Evolutionary conservation across 257 asterid genomes (phyloP).

Genomic region (Linaria vulgaris): DNA sequence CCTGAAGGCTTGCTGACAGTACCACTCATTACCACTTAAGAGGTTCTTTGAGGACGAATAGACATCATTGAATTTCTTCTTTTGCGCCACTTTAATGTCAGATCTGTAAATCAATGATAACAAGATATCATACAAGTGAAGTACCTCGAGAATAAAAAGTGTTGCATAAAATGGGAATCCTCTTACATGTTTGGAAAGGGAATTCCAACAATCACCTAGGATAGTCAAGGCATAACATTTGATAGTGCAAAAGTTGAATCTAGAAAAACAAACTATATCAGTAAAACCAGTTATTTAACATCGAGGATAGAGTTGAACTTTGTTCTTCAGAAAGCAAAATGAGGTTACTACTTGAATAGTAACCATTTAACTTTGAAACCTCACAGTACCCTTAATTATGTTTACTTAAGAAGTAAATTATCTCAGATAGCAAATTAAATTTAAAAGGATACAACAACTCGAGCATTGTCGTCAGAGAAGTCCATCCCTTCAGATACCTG

Average conservation of each 20-base stretch:
- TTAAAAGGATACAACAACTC: slow-evolving; percentile 90
- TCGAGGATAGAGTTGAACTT: not conserved
- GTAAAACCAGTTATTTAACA: slow-evolving; percentile 13
- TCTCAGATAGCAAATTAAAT: slow-evolving; percentile 17
- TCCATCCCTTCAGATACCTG: slow-evolving; percentile 99
- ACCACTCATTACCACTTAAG: slow-evolving; percentile 90
- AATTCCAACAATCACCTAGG: slow-evolving; percentile 87
- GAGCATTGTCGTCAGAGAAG: slow-evolving; percentile 94
- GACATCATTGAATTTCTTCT: slow-evolving; percentile 84
- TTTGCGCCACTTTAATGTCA: slow-evolving; percentile 75
- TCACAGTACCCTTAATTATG: not conserved
- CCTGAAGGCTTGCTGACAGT: slow-evolving; percentile 95
- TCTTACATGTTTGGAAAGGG: slow-evolving; percentile 95
- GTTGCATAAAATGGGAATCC: slow-evolving; percentile 22
- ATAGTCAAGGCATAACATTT: slow-evolving; percentile 52
- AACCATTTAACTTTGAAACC: slow-evolving; percentile 11
- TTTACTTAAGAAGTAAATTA: slow-evolving; percentile 22
- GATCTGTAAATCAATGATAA: slow-evolving; percentile 46
- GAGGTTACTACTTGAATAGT: slow-evolving; percentile 12
- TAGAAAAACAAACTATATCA: not conserved
- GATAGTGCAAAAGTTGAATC: slow-evolving; percentile 21
- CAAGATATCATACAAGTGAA: slow-evolving; percentile 25
- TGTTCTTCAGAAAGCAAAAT: slow-evolving; percentile 9
- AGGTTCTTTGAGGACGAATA: slow-evolving; percentile 73
- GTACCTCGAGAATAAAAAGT: slow-evolving; percentile 21